A percentile compares a stretch with the other conserved stretches of the same genome.
phyloP scores from a whole-genome alignment of 2,329 filamentous ascomycete genomes.

The Epicoccum nigrum region DNA sequence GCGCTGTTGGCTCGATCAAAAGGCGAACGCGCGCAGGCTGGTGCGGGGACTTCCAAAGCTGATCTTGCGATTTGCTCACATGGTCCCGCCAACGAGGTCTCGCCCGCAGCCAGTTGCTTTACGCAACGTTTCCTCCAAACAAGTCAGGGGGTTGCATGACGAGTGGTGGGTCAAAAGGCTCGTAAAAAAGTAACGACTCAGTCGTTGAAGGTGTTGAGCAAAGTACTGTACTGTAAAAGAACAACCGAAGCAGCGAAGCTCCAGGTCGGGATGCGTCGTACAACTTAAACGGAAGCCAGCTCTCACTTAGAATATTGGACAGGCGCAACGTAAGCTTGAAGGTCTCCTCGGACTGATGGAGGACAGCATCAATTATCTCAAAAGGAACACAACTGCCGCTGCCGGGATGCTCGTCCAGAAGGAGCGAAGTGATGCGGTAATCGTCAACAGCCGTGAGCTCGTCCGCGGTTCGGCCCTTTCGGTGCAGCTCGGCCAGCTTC shows the following conservation, averaged over 20 bases:
- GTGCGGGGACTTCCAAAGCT: conserved; percentile 12
- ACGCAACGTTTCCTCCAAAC: not conserved
- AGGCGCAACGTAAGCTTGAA: conserved; percentile 6
- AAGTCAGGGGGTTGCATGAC: not conserved
- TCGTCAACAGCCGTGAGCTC: conserved; percentile 7
- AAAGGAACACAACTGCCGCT: conserved; percentile 9
- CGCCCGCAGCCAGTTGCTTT: not conserved
- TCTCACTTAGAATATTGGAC: not conserved
- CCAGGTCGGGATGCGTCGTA: not conserved
- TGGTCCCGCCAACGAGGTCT: conserved; percentile 4
- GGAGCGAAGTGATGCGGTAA: conserved; percentile 26
- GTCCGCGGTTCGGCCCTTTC: conserved; percentile 14
- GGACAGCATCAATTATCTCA: conserved; percentile 17
- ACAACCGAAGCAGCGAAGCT: not conserved
- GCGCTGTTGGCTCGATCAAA: conserved; percentile 11
- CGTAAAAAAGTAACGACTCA: no score
- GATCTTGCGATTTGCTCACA: conserved; percentile 14
- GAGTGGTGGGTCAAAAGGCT: no score
- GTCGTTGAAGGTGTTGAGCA: not conserved
- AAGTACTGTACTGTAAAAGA: no score
- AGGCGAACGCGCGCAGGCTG: conserved; percentile 5
- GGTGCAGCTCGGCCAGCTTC: conserved; percentile 15
- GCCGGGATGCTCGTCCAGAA: conserved; percentile 24
- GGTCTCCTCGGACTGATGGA: conserved; percentile 12
- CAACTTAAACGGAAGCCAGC: not conserved